A percentile compares a stretch with the other conserved stretches of the same genome.
Evolutionary conservation across 1,284 basidiomycete genomes (phyloP).

Genomic region (Sphagnurus paluster): DNA sequence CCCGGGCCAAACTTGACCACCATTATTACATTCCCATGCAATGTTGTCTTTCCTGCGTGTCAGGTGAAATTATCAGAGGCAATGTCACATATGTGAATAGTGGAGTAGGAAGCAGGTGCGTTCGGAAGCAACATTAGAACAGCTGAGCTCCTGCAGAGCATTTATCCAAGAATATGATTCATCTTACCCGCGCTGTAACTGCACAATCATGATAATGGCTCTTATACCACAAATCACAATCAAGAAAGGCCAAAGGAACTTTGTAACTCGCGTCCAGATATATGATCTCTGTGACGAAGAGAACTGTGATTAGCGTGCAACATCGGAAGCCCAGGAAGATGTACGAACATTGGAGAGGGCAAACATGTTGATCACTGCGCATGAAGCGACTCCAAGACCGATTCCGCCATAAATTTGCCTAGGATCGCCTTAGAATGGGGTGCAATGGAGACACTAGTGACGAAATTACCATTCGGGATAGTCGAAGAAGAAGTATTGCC

Average conservation of each 20-base stretch:
- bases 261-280: conserved; percentile 67
- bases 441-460: conserved; percentile 14
- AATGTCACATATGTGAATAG: conserved; percentile 18
- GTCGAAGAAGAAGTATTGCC: conserved; percentile 69
- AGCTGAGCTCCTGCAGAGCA: conserved; percentile 6
- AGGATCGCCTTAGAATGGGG: conserved; percentile 9
- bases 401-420: conserved; percentile 80
- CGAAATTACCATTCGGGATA: conserved; percentile 64
- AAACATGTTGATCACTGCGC: conserved; percentile 59
- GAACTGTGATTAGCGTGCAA: conserved; percentile 18
- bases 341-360: conserved; percentile 67
- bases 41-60: conserved; percentile 64
- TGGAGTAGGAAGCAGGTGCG: conserved; percentile 20
- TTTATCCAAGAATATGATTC: conserved; percentile 12
- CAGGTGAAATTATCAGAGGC: conserved; percentile 19
- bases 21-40: conserved; percentile 75
- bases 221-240: conserved; percentile 67
- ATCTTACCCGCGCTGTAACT: conserved; percentile 68
- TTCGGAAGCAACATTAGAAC: conserved; percentile 17
- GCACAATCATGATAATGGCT: conserved; percentile 73
- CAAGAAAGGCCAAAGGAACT: conserved; percentile 74
- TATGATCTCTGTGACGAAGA: conserved; percentile 59
- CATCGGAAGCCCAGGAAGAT: conserved; percentile 18
- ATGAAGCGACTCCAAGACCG: conserved; percentile 54
- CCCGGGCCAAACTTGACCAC: conserved; percentile 67